These are phyloP conservation scores for Tilletia walkeri DNA, from an alignment of 1,284 basidiomycete genomes.

Conservation along the genomic window DNA sequence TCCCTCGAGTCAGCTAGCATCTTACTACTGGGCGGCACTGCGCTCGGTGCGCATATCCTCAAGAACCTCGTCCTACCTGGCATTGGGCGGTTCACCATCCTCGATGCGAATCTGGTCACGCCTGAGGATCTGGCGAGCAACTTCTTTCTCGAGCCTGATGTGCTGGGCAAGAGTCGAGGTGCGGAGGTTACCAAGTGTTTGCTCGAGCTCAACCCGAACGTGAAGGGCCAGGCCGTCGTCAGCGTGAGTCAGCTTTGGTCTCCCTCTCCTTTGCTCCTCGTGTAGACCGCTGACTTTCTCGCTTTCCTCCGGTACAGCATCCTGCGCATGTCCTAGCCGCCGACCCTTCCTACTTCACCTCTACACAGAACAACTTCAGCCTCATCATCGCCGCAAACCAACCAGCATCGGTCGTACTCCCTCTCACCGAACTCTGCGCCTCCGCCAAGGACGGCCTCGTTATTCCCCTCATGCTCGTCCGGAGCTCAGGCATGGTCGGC, in stretches of 20 bases:
- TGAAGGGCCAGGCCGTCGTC: conserved; percentile 70
- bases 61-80: conserved; percentile 96
- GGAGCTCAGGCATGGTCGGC: conserved; percentile 46
- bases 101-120: conserved; percentile 68
- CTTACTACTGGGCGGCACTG: conserved; percentile 75
- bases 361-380: conserved; percentile 62
- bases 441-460: conserved; percentile 29
- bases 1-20: conserved; percentile 82
- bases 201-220: conserved; percentile 81
- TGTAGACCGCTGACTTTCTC: neutral
- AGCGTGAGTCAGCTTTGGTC: conserved; percentile 57
- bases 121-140: conserved; percentile 86
- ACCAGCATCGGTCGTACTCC: conserved; percentile 33
- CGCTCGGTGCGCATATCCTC: conserved; percentile 78
- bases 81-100: conserved; percentile 83
- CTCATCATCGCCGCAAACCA: conserved; percentile 73
- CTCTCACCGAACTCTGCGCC: conserved; percentile 34
- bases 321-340: conserved; percentile 65
- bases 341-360: conserved; percentile 61
- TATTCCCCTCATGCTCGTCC: conserved; percentile 41
- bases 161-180: conserved; percentile 71
- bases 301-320: conserved; percentile 52
- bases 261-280: conserved; percentile 21
- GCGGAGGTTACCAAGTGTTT: conserved; percentile 75
- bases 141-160: conserved; percentile 79